Evolutionary conservation across 768 basidiomycete genomes (phyloP).

Genomic region (Tricholoma sp.): DNA sequence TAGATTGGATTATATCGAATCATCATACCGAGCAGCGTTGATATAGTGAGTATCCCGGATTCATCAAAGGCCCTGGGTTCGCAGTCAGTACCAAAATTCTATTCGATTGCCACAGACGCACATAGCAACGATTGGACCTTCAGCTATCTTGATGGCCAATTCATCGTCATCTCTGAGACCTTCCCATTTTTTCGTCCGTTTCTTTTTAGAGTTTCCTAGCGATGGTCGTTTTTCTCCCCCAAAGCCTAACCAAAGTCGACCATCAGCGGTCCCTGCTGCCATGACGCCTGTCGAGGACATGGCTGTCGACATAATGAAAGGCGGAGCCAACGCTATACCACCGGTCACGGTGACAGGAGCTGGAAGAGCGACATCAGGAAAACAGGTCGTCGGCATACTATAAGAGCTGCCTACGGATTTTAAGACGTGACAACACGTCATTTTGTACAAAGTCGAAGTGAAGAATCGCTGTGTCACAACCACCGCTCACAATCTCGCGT

Average conservation of each 20-base stretch:
- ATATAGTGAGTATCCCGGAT: constrained; percentile 41
- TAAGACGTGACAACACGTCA: constrained; percentile 49
- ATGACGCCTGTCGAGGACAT: constrained; percentile 55
- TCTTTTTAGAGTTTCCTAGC: constrained; percentile 34
- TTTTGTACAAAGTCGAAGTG: constrained; percentile 64
- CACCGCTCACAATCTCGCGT: constrained; percentile 69
- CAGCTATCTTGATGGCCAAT: constrained; percentile 46
- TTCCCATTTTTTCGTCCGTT: constrained; percentile 64
- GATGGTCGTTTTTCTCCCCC: constrained; percentile 48
- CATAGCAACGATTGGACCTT: constrained; percentile 74
- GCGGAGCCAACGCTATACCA: constrained; percentile 62
- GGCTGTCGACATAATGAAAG: constrained; percentile 64
- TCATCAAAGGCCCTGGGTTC: constrained; percentile 45
- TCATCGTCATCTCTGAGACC: constrained; percentile 51
- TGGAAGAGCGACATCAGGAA: constrained; percentile 13
- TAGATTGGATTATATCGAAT: constrained; percentile 42
- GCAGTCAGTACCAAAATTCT: constrained; percentile 1
- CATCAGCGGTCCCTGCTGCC: constrained; percentile 74
- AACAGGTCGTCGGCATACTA: neutral
- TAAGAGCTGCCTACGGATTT: constrained; percentile 44
- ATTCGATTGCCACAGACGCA: constrained; percentile 26
- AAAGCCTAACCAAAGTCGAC: constrained; percentile 62
- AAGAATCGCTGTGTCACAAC: constrained; percentile 64
- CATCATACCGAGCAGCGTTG: constrained; percentile 59
- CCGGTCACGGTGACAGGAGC: constrained; percentile 35